Evolutionary conservation across 768 basidiomycete genomes (phyloP).

Genomic region (Dacryopinax primogenitus): DNA sequence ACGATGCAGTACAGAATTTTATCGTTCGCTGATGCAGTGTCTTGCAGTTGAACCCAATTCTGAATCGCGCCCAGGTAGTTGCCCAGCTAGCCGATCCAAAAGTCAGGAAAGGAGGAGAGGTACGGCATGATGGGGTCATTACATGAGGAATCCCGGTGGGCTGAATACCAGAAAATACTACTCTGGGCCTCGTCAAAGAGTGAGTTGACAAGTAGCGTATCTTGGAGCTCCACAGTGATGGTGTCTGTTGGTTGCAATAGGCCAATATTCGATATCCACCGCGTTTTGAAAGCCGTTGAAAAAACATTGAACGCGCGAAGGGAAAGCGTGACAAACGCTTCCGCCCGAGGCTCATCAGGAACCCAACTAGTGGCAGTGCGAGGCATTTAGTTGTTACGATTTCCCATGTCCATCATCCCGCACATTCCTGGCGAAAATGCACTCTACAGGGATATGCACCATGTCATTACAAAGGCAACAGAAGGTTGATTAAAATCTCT

Average conservation of each 20-base stretch:
- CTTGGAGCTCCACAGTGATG: background rate
- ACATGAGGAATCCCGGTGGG: slow-evolving; percentile 89
- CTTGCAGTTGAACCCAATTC: slow-evolving; percentile 79
- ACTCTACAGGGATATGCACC: slow-evolving; percentile 48
- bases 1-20: slow-evolving; percentile 74
- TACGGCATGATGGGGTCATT: slow-evolving; percentile 9
- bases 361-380: background rate
- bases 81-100: slow-evolving; percentile 48
- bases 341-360: background rate
- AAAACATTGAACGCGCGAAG: background rate
- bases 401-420: slow-evolving; percentile 1
- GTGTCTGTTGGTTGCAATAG: background rate
- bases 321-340: background rate
- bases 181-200: background rate
- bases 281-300: background rate
- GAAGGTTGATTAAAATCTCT: slow-evolving; percentile 34
- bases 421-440: slow-evolving; percentile 13
- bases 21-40: slow-evolving; percentile 43
- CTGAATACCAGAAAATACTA: slow-evolving; percentile 81
- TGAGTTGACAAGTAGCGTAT: background rate
- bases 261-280: background rate
- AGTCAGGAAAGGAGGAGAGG: slow-evolving; percentile 20
- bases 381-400: background rate
- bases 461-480: slow-evolving; percentile 46
- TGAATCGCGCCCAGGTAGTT: slow-evolving; percentile 84